Evolutionary conservation across 2,329 filamentous ascomycete genomes (phyloP).

Genomic region (Fusarium sp.): DNA sequence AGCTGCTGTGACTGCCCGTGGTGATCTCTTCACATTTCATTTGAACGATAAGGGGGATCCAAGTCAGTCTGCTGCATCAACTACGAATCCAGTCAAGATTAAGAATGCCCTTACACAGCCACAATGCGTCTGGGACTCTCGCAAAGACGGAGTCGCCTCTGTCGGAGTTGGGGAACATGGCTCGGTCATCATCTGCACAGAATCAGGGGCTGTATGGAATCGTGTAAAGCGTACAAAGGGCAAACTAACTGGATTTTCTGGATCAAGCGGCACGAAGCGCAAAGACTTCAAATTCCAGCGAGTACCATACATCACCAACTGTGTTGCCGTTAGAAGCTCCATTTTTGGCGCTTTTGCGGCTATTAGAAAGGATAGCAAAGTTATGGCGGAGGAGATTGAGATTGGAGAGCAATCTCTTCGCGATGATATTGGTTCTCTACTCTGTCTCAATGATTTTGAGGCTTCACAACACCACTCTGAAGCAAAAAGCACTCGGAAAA

Average conservation of each 20-base stretch:
- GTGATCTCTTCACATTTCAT: slow-evolving; percentile 87
- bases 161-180: slow-evolving; percentile 92
- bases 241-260: slow-evolving; percentile 68
- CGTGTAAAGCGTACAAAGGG: slow-evolving; percentile 84
- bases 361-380: slow-evolving; percentile 83
- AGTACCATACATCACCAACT: slow-evolving; percentile 86
- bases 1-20: slow-evolving; percentile 83
- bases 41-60: slow-evolving; percentile 75
- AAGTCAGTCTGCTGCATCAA: slow-evolving; percentile 72
- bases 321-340: slow-evolving; percentile 85
- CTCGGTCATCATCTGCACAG: slow-evolving; percentile 92
- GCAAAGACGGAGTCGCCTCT: slow-evolving; percentile 86
- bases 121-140: slow-evolving; percentile 86
- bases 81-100: slow-evolving; percentile 92
- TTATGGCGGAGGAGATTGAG: slow-evolving; percentile 76
- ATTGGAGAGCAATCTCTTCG: slow-evolving; percentile 76
- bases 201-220: slow-evolving; percentile 92
- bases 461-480: slow-evolving; percentile 49
- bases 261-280: slow-evolving; percentile 65
- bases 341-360: slow-evolving; percentile 90
- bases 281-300: slow-evolving; percentile 97
- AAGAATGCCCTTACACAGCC: slow-evolving; percentile 82
- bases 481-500: slow-evolving; percentile 53
- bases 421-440: slow-evolving; percentile 76
- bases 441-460: slow-evolving; percentile 72